These are phyloP conservation scores for Primulina huaijiensis DNA, from an alignment of 257 asterid species.

Conservation along the genomic window DNA sequence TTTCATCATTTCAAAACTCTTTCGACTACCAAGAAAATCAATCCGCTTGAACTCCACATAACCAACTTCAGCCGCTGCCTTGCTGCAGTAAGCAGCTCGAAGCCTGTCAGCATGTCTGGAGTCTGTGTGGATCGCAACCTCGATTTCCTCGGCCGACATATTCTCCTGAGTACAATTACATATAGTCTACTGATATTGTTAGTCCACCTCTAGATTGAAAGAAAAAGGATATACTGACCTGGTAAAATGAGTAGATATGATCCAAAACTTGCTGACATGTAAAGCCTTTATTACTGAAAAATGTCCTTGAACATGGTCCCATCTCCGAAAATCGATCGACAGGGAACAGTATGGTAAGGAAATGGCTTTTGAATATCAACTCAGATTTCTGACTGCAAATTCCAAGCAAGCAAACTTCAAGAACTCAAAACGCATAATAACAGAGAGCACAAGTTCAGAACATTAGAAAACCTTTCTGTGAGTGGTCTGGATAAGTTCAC, in stretches of 20 bases:
- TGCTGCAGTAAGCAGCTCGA: constrained; percentile 46
- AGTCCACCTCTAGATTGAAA: not conserved
- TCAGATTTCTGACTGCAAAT: constrained; percentile 81
- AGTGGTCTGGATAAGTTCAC: constrained; percentile 80
- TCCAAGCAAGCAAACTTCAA: constrained; percentile 3
- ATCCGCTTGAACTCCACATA: constrained; percentile 56
- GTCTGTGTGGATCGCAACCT: constrained; percentile 82
- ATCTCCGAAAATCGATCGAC: constrained; percentile 89
- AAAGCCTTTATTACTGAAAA: constrained; percentile 78
- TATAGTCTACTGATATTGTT: not conserved
- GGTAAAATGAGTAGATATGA: constrained; percentile 72
- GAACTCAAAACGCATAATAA: not conserved
- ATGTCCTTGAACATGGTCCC: constrained; percentile 83
- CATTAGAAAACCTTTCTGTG: constrained; percentile 65
- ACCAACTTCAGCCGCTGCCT: constrained; percentile 18
- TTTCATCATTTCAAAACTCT: constrained; percentile 51
- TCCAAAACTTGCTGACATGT: constrained; percentile 82
- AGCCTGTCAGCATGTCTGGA: constrained; percentile 85
- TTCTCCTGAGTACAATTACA: constrained; percentile 43
- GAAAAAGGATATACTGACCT: constrained; percentile 45
- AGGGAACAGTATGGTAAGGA: constrained; percentile 81
- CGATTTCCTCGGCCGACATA: constrained; percentile 72
- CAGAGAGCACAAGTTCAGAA: constrained; percentile 7
- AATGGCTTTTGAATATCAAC: constrained; percentile 68
- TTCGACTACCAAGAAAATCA: constrained; percentile 72